Percentiles rank a stretch among this genome's conserved stretches.
These are phyloP conservation scores for Komagataella ulmi DNA, from an alignment of 805 yeast genomes.

Conservation along the genomic window DNA sequence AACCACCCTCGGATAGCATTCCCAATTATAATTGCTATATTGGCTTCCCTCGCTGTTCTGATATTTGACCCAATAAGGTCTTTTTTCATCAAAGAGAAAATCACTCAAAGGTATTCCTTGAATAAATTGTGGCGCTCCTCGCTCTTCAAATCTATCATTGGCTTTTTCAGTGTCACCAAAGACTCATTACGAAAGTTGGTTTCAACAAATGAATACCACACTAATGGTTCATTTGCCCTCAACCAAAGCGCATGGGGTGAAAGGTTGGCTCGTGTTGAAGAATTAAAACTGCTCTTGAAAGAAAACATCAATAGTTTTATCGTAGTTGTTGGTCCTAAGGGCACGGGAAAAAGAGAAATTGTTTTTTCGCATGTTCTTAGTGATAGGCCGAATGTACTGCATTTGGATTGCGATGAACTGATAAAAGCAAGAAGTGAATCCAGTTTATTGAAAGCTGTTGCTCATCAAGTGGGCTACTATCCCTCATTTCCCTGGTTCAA, in stretches of 20 bases:
- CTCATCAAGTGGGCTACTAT: conserved; percentile 75
- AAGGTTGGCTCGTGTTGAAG: conserved; percentile 51
- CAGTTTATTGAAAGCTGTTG: conserved; percentile 50
- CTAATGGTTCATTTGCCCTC: conserved; percentile 4
- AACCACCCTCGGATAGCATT: conserved; percentile 75
- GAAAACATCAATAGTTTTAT: conserved; percentile 90
- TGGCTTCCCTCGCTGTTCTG: conserved; percentile 72
- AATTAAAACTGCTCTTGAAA: conserved; percentile 63
- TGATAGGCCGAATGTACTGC: conserved; percentile 46
- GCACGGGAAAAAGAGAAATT: conserved; percentile 82
- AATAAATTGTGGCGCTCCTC: conserved; percentile 21
- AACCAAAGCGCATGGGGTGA: conserved; percentile 45
- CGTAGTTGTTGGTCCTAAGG: conserved; percentile 84
- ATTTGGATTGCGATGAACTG: conserved; percentile 69
- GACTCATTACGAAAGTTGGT: conserved; percentile 12
- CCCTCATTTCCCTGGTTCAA: conserved; percentile 93
- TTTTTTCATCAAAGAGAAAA: conserved; percentile 60
- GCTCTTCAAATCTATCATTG: conserved; percentile 21
- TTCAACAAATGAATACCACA: conserved; percentile 4
- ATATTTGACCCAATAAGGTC: conserved; percentile 91
- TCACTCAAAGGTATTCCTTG: conserved; percentile 45
- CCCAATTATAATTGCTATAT: conserved; percentile 64
- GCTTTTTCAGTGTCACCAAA: conserved; percentile 13
- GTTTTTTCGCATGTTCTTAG: conserved; percentile 56
- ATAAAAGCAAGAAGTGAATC: conserved; percentile 66